A percentile compares a stretch with the other conserved stretches of the same genome.
Conservation (phyloP, 2,329 filamentous ascomycete genomes). For the Fusarium brachygibbosum region DNA sequence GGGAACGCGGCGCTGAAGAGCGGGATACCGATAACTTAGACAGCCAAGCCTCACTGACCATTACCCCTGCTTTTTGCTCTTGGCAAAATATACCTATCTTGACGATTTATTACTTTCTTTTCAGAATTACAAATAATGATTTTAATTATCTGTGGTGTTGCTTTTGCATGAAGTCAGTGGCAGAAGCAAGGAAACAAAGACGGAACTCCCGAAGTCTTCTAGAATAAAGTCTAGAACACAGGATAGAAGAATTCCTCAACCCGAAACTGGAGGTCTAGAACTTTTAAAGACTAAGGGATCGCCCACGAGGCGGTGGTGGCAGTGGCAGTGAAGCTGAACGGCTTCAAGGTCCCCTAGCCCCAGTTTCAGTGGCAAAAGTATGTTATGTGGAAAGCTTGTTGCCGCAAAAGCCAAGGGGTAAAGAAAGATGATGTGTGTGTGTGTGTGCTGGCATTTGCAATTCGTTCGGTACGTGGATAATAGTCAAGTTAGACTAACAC, state of each 20-base stretch:
- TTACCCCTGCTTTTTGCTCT: neutral
- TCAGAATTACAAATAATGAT: conserved; percentile 19
- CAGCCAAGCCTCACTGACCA: neutral
- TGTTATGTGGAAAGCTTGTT: conserved; percentile 42
- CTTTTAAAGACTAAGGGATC: neutral
- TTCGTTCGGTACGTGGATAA: too few species aligned
- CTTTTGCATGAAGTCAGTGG: neutral
- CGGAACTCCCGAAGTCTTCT: conserved; percentile 6
- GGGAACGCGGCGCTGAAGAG: conserved; percentile 7
- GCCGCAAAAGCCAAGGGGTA: conserved; percentile 17
- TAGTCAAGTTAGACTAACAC: neutral
- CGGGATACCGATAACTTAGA: neutral
- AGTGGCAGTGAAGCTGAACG: conserved; percentile 12
- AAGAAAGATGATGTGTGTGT: neutral
- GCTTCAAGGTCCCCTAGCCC: neutral
- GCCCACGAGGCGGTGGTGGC: neutral
- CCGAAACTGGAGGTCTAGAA: conserved; percentile 34
- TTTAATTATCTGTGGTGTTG: neutral
- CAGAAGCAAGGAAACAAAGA: neutral
- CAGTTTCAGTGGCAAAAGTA: conserved; percentile 36
- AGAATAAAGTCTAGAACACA: conserved; percentile 21
- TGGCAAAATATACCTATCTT: neutral
- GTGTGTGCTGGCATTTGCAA: neutral
- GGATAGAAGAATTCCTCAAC: neutral
- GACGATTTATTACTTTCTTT: neutral